A percentile compares a stretch with the other conserved stretches of the same genome.
Evolutionary conservation across 148 eudicot genomes (phyloP).

Genomic region (Dianthus caryophyllus): DNA sequence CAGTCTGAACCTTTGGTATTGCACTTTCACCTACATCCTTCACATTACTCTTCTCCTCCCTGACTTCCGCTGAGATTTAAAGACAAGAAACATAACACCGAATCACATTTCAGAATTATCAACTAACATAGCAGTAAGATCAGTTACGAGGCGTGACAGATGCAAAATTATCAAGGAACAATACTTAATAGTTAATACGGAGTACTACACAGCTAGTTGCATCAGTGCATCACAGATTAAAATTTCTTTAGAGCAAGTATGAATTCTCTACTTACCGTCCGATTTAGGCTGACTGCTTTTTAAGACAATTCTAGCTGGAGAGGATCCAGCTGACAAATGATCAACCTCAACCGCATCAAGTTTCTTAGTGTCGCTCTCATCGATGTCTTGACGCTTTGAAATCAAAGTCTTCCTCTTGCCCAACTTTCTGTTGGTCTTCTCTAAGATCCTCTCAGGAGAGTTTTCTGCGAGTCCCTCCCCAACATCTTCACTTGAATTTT

Average conservation of each 20-base stretch:
- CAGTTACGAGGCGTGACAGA: not conserved
- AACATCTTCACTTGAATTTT: not conserved
- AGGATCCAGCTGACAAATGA: not conserved
- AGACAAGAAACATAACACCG: not conserved
- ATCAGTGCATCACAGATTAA: not conserved
- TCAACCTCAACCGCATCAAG: not conserved
- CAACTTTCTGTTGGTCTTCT: conserved; percentile 12
- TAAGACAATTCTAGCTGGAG: not conserved
- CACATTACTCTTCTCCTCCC: not conserved
- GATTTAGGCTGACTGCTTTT: not conserved
- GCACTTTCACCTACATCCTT: not conserved
- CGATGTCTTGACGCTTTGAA: not conserved
- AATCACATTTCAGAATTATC: not conserved
- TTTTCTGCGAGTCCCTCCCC: not conserved
- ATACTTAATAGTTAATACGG: not conserved
- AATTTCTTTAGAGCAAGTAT: not conserved
- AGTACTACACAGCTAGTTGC: not conserved
- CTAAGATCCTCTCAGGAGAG: not conserved
- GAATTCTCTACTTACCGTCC: conserved; percentile 11
- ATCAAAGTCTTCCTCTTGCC: not conserved
- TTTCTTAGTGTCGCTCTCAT: not conserved
- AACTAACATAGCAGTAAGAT: not conserved
- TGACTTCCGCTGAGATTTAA: not conserved
- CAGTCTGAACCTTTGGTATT: not conserved
- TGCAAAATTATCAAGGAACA: not conserved